phyloP scores from a whole-genome alignment of 352 stramenopile species.

The Globisporangium alternatum region DNA sequence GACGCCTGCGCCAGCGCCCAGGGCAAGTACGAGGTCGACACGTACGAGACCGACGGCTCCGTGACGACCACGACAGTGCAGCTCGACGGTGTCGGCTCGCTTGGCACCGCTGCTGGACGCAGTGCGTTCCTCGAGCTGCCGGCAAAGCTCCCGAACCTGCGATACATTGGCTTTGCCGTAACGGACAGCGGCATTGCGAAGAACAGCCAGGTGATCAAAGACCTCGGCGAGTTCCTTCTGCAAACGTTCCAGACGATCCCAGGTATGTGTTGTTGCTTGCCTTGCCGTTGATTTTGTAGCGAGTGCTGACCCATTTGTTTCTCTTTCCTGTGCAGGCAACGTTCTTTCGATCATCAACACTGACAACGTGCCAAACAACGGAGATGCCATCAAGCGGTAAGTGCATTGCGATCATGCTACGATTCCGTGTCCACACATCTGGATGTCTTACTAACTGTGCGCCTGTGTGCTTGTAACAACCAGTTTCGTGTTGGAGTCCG shows the following conservation, averaged over 20 bases:
- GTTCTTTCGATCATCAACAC: conserved; percentile 70
- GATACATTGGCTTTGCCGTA: conserved; percentile 10
- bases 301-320: background rate
- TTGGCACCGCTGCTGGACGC: conserved; percentile 18
- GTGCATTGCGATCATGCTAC: background rate
- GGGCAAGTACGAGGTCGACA: conserved; percentile 66
- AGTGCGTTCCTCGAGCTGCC: conserved; percentile 25
- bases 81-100: conserved; percentile 28
- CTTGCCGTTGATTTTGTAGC: background rate
- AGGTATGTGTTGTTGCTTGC: conserved; percentile 17
- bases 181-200: conserved; percentile 28
- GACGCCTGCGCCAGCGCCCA: conserved; percentile 26
- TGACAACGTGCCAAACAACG: conserved; percentile 74
- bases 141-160: conserved; percentile 20
- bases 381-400: conserved; percentile 40
- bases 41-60: conserved; percentile 42
- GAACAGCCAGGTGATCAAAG: conserved; percentile 33
- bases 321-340: conserved; percentile 24
- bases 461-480: background rate
- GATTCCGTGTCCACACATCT: background rate
- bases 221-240: conserved; percentile 53
- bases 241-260: conserved; percentile 33
- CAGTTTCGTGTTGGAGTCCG: conserved; percentile 25
- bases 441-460: background rate
- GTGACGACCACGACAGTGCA: conserved; percentile 37